Base-by-base conservation (phyloP, 2,329 filamentous ascomycete genomes). In the Pseudopyrenochaeta lycopersici region DNA sequence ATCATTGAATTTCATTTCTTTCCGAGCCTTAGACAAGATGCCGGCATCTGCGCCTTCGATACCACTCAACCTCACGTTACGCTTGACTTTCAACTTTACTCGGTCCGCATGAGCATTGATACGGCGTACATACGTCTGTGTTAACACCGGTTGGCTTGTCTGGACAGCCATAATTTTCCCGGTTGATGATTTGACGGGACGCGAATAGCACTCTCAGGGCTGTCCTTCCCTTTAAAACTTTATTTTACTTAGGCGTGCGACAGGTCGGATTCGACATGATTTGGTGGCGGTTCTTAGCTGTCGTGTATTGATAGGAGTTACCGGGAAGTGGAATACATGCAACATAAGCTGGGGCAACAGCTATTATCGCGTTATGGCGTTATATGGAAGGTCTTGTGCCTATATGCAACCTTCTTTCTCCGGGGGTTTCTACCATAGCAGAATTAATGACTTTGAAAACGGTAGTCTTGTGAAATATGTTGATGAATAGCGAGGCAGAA, bases 71-170 rank as follows among this genome's bases (percentile, higher is more conserved):
- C 30, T 38, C 33, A 32, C 15, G 17, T 41, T 17, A 39, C 48
- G 49, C 30, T n/a, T 43, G 50, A 21, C 35, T n/a, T 49, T 23
- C 43, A 27, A 32, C 39, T 50, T 50, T 30, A 29, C 20, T 10
- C 14, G 40, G 20, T 38, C 4, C 4, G 17, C 30, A 29, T 45
- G 40, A 59, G 58, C 56, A 61, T 66, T 47, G 32, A 38, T 36
- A 51, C 44, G 66, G 64, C 60, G 59, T 66, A 66, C 29, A 47
- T 40, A 41, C 53, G 9, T 27, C 58, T 52, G 46, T 46, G 41
- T 41, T 44, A 52, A 43, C 43, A 30, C 47, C 53, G 53, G 47
- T 50, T 50, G 49, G 45, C n/a, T 30, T 47, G 47, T 56, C 43
- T 52, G 33, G 33, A 56, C 49, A 45, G 55, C 49, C 49, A 53